Base-by-base conservation (phyloP, 768 basidiomycete species). In the Hygrophoropsis aurantiaca region DNA sequence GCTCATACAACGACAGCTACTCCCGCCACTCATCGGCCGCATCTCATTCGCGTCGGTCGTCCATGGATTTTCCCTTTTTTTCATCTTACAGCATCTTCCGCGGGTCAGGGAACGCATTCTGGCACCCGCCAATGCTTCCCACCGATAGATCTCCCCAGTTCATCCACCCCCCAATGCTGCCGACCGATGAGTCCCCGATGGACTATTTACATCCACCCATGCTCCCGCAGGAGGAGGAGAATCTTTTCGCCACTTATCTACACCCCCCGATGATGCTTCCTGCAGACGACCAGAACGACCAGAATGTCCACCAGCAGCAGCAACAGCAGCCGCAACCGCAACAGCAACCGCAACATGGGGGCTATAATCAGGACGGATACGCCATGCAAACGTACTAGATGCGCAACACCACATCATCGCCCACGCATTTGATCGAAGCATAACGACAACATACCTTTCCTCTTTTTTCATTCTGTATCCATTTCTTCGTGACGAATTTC, bases 91-190 rank as follows among this genome's bases (percentile, higher is more conserved):
- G 74, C n/a, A 73, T 77, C 4, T 66, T 82, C 23, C 70, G 82
- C 13, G 81, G 79, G 5, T 78, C 77, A 5, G 77, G 75, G 0
- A 82, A 78, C 52, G 52, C 84, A 7, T 84, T 86, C 57, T 89
- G 87, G 86, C 88, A 90, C 64, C 86, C 87, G 3, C 84, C 87
- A 9, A 84, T 85, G 77, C 74, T 85, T 54, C 70, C 79, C 4
- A 78, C 80, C 52, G 77, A 77, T 21, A 69, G 74, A 46, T 82
- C 82, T 3, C 79, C 79, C 1, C 72, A 76, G 16, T 61, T 81
- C 33, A 74, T 83, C 51, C 87, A 89, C 50, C 86, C 87, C 8
- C 83, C 84, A 2, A 84, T 87, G 84, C 71, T 84, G 3, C 79
- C 80, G 0, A 47, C 67, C 4, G 81, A 81, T 26, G 84, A 87